Evolutionary conservation across 495 filamentous ascomycete species (phyloP).

Genomic region (Penicillium tannophilum): DNA sequence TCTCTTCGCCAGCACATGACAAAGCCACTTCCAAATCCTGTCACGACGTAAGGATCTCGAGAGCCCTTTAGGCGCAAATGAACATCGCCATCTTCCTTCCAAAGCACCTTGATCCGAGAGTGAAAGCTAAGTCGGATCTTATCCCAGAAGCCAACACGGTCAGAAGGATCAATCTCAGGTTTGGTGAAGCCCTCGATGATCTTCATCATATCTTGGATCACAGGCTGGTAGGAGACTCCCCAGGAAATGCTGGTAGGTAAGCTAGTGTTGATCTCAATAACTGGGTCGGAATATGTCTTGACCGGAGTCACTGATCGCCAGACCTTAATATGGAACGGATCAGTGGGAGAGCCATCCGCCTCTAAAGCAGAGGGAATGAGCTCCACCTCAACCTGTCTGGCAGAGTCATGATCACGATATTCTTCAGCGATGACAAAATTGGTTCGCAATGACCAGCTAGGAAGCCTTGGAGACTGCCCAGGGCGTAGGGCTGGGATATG

Average conservation of each 20-base stretch:
- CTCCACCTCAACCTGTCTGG: slow-evolving; percentile 76
- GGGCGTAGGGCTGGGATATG: slow-evolving; percentile 84
- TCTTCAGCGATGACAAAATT: slow-evolving; percentile 98
- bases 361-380: slow-evolving; percentile 73
- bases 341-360: slow-evolving; percentile 37
- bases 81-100: slow-evolving; percentile 95
- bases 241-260: slow-evolving; percentile 92
- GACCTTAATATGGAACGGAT: slow-evolving; percentile 79
- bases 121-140: slow-evolving; percentile 96
- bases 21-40: slow-evolving; percentile 89
- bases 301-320: slow-evolving; percentile 90
- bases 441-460: slow-evolving; percentile 79
- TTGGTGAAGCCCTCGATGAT: slow-evolving; percentile 97
- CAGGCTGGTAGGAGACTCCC: slow-evolving; percentile 96
- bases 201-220: slow-evolving; percentile 99
- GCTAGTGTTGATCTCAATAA: slow-evolving; percentile 87
- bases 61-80: slow-evolving; percentile 90
- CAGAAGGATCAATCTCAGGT: slow-evolving; percentile 88
- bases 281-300: slow-evolving; percentile 94
- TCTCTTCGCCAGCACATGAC: slow-evolving; percentile 97
- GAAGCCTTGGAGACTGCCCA: slow-evolving; percentile 76
- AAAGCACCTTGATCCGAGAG: slow-evolving; percentile 83
- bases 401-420: slow-evolving; percentile 74
- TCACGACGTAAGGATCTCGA: slow-evolving; percentile 91
- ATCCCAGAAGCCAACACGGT: slow-evolving; percentile 97